Evolutionary conservation across 768 basidiomycete species (phyloP).

Genomic region (Hydnomerulius pinastri): DNA sequence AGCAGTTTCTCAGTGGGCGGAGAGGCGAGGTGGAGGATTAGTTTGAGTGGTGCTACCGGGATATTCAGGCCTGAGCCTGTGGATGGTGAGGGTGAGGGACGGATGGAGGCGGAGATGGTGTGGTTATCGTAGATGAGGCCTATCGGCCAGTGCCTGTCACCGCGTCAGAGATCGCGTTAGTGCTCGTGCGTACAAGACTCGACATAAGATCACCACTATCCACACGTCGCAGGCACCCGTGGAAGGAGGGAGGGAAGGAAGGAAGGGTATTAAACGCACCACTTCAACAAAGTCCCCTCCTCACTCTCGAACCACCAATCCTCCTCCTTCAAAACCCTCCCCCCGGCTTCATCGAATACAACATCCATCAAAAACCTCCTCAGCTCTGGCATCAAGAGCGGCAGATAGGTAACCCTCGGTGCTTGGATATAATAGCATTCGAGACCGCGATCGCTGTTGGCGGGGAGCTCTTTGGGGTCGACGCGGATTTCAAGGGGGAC

Average conservation of each 20-base stretch:
- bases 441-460: constrained; percentile 84
- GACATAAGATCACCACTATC: no score
- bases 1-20: constrained; percentile 88
- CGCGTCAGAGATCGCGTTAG: constrained; percentile 10
- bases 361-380: constrained; percentile 88
- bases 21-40: constrained; percentile 84
- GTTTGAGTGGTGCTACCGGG: constrained; percentile 60
- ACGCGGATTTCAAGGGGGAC: constrained; percentile 89
- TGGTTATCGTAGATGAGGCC: constrained; percentile 92
- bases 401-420: constrained; percentile 90
- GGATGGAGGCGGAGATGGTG: constrained; percentile 61
- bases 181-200: no score
- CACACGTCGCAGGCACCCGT: background rate
- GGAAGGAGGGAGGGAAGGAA: constrained; percentile 1
- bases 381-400: constrained; percentile 87
- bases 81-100: constrained; percentile 37
- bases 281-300: constrained; percentile 79
- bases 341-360: constrained; percentile 85
- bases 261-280: constrained; percentile 52
- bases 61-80: constrained; percentile 42
- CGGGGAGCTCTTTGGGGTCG: constrained; percentile 86
- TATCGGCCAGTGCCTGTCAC: constrained; percentile 93
- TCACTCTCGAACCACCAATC: constrained; percentile 99
- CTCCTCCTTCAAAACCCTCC: constrained; percentile 75
- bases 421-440: constrained; percentile 92